These are phyloP conservation scores for Pseudomonodictys pantanalensis DNA, from an alignment of 495 filamentous ascomycete species.

Conservation along the genomic window DNA sequence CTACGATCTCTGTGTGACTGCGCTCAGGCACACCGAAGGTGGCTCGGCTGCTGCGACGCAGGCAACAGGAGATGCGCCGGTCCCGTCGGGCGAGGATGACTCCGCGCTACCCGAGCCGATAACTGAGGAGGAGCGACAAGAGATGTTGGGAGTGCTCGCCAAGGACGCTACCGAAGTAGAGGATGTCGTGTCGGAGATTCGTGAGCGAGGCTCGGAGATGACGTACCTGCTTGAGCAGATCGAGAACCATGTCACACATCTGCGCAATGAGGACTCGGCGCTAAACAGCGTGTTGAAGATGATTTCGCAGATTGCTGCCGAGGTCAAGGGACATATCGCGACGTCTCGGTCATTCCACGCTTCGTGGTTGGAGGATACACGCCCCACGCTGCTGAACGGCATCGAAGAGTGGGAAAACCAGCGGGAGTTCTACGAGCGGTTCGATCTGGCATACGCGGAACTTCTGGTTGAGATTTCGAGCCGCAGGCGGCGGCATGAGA, in stretches of 20 bases:
- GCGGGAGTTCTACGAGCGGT: slow-evolving; percentile 75
- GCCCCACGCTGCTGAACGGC: slow-evolving; percentile 31
- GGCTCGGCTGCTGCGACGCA: slow-evolving; percentile 67
- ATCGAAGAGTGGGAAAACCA: slow-evolving; percentile 59
- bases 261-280: slow-evolving; percentile 44
- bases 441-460: slow-evolving; percentile 76
- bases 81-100: slow-evolving; percentile 38
- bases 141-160: slow-evolving; percentile 78
- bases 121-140: slow-evolving; percentile 68
- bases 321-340: slow-evolving; percentile 64
- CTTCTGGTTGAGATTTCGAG: slow-evolving; percentile 79
- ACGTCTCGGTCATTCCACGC: slow-evolving; percentile 67
- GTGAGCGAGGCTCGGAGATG: slow-evolving; percentile 72
- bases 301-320: slow-evolving; percentile 54
- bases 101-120: slow-evolving; percentile 65
- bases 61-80: slow-evolving; percentile 47
- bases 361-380: slow-evolving; percentile 74
- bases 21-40: slow-evolving; percentile 89
- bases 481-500: slow-evolving; percentile 64
- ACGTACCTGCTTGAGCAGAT: slow-evolving; percentile 62
- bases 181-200: slow-evolving; percentile 82
- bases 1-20: slow-evolving; percentile 91
- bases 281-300: slow-evolving; percentile 8
- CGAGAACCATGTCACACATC: slow-evolving; percentile 57
- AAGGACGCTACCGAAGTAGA: slow-evolving; percentile 85